Base-by-base conservation (phyloP, 352 stramenopile genomes). In the Phytopythium aichiense region DNA sequence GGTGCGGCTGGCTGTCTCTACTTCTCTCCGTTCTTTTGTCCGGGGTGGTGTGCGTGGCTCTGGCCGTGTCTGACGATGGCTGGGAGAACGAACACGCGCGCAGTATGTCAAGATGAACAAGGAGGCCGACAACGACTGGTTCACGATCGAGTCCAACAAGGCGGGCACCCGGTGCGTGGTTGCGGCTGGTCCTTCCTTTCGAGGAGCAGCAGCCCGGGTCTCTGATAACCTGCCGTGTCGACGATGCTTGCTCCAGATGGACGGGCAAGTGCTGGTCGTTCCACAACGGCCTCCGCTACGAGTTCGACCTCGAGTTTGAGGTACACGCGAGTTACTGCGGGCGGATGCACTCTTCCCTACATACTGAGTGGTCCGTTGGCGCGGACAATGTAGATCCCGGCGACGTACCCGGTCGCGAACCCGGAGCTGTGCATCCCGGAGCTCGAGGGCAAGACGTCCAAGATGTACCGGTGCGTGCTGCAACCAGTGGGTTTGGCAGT, bases 81-180 rank as follows among this genome's bases (percentile, higher is more conserved):
- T 45, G 45, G 22, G 46, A 28, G 25, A 18, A n/a, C 23, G 45
- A 33, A n/a, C 12, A 12, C 23, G 4, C 13, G 12, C 46, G 7
- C 48, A 92, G 74, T 94, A 92, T 69, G 86, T 96, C 51, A 91
- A 92, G 61, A 88, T 88, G 71, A 96, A 96, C 77, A 96, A 96
- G 66, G 88, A 87, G 57, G 81, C 81, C 22, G 88, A 95, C 73
- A 93, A 92, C 62, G 88, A 96, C 71, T 96, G 88, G 88, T 96
- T 96, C 64, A 91, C 80, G 37, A 94, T 96, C 64, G 81, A 87
- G 50, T 89, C 84, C 31, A 93, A 95, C 68, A 89, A 93, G 67
- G 67, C 77, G 11, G 87, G 88, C 53, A 95, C 85, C 5, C 68
- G 81, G 69, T 89, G 61, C 8, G 28, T 55, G 25, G 31, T 35